Evolutionary conservation across 352 stramenopile species (phyloP).

Genomic region (Aphanomyces stellatus): DNA sequence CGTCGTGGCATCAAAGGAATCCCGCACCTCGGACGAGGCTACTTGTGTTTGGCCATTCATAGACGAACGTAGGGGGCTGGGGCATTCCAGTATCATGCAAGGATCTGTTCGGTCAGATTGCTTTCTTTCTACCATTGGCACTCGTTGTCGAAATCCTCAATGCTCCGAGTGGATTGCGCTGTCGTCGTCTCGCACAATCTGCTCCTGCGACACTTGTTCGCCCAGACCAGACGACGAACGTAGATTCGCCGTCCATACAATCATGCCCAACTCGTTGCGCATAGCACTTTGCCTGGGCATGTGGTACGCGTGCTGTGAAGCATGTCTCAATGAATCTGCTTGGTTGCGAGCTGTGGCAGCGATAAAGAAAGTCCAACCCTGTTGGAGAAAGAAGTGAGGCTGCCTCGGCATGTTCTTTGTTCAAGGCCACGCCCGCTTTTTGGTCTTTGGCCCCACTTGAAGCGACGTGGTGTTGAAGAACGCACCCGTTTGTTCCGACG

Average conservation of each 20-base stretch:
- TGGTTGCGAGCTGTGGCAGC: too few relatives aligned
- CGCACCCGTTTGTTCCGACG: not conserved
- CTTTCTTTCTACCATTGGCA: not conserved
- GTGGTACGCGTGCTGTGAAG: not conserved
- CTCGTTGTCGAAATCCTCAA: not conserved
- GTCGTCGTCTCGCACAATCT: not conserved
- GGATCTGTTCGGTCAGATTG: not conserved
- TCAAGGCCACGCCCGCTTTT: too few relatives aligned
- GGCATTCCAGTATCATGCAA: not conserved
- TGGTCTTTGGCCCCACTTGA: too few relatives aligned
- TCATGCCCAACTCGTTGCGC: not conserved
- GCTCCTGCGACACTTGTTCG: too few relatives aligned
- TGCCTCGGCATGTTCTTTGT: too few relatives aligned
- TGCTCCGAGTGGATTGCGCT: slow-evolving; percentile 35
- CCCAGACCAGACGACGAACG: too few relatives aligned
- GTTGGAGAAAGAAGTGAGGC: too few relatives aligned
- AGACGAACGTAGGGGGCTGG: not conserved
- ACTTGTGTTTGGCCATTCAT: not conserved
- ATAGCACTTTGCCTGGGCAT: not conserved
- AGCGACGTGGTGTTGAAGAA: too few relatives aligned
- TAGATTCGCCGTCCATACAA: too few relatives aligned
- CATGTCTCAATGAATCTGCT: too few relatives aligned
- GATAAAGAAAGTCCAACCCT: too few relatives aligned
- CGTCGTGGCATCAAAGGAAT: not conserved
- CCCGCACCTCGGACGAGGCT: too few relatives aligned